Evolutionary conservation across 805 yeast genomes (phyloP).

Genomic region (Lachancea cidri): DNA sequence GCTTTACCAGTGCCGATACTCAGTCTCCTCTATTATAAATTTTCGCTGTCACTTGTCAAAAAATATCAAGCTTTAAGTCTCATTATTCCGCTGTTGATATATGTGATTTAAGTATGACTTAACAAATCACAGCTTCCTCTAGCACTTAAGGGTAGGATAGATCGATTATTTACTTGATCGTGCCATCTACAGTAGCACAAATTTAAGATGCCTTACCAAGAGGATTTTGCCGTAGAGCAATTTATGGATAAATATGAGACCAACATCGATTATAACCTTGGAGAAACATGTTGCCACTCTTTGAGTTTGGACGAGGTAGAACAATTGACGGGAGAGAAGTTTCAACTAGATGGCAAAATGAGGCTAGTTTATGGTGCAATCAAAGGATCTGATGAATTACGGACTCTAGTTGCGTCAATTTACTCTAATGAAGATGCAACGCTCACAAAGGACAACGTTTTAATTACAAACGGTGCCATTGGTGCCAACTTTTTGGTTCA

Average conservation of each 20-base stretch:
- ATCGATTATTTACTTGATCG: no score
- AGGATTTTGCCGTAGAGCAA: conserved; percentile 46
- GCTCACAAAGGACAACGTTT: conserved; percentile 35
- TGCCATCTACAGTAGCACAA: no score
- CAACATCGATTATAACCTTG: conserved; percentile 38
- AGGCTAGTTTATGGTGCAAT: conserved; percentile 44
- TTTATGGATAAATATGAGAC: conserved; percentile 49
- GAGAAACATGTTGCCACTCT: conserved; percentile 49
- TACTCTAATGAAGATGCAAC: conserved; percentile 26
- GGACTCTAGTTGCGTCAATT: conserved; percentile 34
- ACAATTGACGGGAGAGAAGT: conserved; percentile 24
- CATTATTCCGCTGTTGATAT: no score
- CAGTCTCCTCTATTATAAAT: no score
- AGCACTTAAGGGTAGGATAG: no score
- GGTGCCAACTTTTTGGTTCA: conserved; percentile 47
- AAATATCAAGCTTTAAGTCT: no score
- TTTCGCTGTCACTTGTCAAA: no score
- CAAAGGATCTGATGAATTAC: conserved; percentile 40
- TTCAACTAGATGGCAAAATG: conserved; percentile 20
- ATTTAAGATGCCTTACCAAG: conserved; percentile 47
- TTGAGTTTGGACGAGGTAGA: conserved; percentile 38
- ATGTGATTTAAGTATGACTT: no score
- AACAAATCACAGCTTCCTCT: no score
- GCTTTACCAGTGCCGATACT: no score
- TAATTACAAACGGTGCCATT: conserved; percentile 51